Conservation (phyloP, 1,139 yeast genomes). For the Ashbya aceris region DNA sequence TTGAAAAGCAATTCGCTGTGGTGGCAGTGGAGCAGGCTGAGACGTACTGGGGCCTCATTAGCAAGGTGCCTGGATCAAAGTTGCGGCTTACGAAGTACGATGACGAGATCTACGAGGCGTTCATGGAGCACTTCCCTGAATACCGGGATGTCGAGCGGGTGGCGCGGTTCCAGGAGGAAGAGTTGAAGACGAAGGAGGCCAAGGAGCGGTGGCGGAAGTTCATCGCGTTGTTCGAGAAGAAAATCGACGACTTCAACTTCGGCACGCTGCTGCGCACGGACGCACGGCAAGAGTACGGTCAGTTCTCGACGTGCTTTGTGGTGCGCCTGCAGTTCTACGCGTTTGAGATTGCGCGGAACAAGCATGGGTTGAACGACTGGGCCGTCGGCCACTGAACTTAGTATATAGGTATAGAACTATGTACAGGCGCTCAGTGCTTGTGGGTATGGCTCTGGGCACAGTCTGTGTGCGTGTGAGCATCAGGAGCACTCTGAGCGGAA, state of each 20-base stretch:
- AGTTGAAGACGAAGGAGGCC: slow-evolving; percentile 70
- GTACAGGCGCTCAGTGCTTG: slow-evolving; percentile 5
- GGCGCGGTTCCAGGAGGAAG: slow-evolving; percentile 58
- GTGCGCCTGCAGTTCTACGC: slow-evolving; percentile 93
- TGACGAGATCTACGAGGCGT: slow-evolving; percentile 66
- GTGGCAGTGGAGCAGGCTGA: slow-evolving; percentile 95
- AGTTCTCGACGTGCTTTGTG: slow-evolving; percentile 78
- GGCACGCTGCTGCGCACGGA: slow-evolving; percentile 83
- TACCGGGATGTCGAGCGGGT: slow-evolving; percentile 50
- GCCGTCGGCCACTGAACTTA: slow-evolving; percentile 29
- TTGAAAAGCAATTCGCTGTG: slow-evolving; percentile 95
- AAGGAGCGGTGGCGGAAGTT: slow-evolving; percentile 88
- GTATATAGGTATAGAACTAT: slow-evolving; percentile 1
- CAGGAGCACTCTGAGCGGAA: slow-evolving; percentile 19
- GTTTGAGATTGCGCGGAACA: slow-evolving; percentile 88
- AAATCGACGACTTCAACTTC: slow-evolving; percentile 81
- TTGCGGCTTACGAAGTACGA: slow-evolving; percentile 73
- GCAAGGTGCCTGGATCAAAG: slow-evolving; percentile 66
- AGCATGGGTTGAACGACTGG: slow-evolving; percentile 91
- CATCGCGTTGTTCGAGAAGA: slow-evolving; percentile 71
- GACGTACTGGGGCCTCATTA: slow-evolving; percentile 79
- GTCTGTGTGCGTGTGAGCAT: slow-evolving; percentile 11
- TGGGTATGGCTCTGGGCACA: slow-evolving; percentile 12
- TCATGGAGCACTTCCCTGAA: slow-evolving; percentile 78
- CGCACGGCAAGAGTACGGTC: slow-evolving; percentile 64